These are phyloP conservation scores for Gonium pectorale DNA, from an alignment of 139 green algal species.

Conservation along the genomic window DNA sequence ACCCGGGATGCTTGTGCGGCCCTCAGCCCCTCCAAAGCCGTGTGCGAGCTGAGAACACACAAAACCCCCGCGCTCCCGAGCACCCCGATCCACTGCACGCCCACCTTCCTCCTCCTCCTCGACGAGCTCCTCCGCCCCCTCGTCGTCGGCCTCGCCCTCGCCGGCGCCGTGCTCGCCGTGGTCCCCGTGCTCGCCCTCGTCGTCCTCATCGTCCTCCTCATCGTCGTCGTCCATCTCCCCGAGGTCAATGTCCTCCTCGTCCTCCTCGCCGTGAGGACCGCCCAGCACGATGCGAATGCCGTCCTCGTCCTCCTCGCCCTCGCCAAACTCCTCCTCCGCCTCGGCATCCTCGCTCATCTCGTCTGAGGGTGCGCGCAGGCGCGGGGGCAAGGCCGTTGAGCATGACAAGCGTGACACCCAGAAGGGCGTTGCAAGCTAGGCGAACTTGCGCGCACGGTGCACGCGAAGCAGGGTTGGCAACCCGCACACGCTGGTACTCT, in stretches of 20 bases:
- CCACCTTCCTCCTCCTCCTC: constrained; percentile 51
- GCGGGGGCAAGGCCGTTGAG: too few relatives aligned
- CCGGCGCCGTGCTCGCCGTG: constrained; percentile 8
- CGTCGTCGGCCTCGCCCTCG: constrained; percentile 9
- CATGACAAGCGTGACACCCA: too few relatives aligned
- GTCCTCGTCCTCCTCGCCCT: constrained; percentile 27
- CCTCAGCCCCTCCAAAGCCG: background rate
- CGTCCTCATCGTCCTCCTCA: constrained; percentile 30
- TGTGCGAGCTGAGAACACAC: background rate
- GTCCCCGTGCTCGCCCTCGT: background rate
- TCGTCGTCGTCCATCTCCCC: background rate
- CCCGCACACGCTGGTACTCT: too few relatives aligned
- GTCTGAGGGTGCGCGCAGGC: background rate
- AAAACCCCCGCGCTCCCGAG: background rate
- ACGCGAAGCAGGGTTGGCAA: too few relatives aligned
- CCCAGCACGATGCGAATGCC: background rate
- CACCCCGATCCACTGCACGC: background rate
- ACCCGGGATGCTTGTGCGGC: background rate
- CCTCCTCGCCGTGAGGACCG: background rate
- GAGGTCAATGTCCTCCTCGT: background rate
- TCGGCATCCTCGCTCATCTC: constrained; percentile 47
- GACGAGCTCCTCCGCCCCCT: constrained; percentile 41
- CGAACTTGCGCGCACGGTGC: too few relatives aligned
- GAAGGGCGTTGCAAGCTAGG: too few relatives aligned
- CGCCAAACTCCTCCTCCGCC: constrained; percentile 26